Conservation (phyloP, 352 stramenopile species). For the Pythium oligandrum region DNA sequence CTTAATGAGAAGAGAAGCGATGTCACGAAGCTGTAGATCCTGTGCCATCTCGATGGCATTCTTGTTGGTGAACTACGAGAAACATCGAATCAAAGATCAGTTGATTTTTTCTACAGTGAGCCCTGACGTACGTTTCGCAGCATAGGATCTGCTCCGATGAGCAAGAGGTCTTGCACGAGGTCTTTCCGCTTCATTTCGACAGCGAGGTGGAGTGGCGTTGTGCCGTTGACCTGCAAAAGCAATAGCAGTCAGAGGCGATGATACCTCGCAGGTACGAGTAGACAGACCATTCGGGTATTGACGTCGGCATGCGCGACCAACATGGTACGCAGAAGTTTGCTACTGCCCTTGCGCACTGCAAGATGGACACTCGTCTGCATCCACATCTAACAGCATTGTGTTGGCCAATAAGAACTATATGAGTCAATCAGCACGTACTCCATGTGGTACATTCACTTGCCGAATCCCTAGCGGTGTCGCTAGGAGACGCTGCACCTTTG, state of each 20-base stretch:
- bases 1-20: constrained; percentile 31
- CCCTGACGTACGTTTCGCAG: constrained; percentile 40
- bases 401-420: not conserved
- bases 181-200: constrained; percentile 42
- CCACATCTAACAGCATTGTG: constrained; percentile 30
- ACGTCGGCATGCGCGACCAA: constrained; percentile 39
- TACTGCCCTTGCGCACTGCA: constrained; percentile 39
- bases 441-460: constrained; percentile 51
- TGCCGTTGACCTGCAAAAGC: constrained; percentile 41
- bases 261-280: no score
- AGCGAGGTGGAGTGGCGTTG: constrained; percentile 55
- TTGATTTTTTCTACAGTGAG: no score
- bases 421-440: constrained; percentile 20
- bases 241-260: no score
- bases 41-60: constrained; percentile 40
- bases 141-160: constrained; percentile 48
- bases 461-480: constrained; percentile 13
- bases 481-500: constrained; percentile 35
- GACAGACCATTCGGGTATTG: constrained; percentile 38
- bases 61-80: constrained; percentile 35
- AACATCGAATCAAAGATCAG: no score
- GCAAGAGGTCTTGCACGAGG: constrained; percentile 50
- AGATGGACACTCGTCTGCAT: constrained; percentile 58
- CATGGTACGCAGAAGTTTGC: constrained; percentile 54
- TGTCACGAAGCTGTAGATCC: constrained; percentile 14